Percentiles rank a stretch among this genome's conserved stretches.
These are phyloP conservation scores for Penicillium bialowiezense DNA, from an alignment of 495 filamentous ascomycete genomes.

Conservation along the genomic window DNA sequence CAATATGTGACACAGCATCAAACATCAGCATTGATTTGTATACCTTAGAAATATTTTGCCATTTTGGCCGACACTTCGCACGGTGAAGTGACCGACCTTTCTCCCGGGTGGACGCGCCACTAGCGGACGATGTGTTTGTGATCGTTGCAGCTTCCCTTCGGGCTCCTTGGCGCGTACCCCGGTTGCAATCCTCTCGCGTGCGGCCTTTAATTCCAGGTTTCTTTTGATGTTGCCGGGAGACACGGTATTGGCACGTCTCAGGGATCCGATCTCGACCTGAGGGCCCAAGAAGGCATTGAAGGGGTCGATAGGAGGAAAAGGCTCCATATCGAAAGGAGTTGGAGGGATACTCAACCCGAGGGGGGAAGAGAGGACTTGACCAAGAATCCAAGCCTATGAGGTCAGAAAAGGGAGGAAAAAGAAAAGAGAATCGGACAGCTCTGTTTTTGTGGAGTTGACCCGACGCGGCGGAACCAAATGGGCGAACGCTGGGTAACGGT, in stretches of 20 bases:
- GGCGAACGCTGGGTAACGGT: slow-evolving; percentile 8
- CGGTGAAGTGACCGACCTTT: slow-evolving; percentile 79
- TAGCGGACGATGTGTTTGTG: slow-evolving; percentile 30
- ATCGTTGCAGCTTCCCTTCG: slow-evolving; percentile 43
- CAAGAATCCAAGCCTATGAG: not conserved
- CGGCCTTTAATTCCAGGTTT: slow-evolving; percentile 30
- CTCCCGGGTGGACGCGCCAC: slow-evolving; percentile 35
- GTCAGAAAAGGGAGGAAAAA: not conserved
- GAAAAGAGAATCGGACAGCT: slow-evolving; percentile 11
- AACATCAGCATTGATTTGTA: slow-evolving; percentile 26
- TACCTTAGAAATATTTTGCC: slow-evolving; percentile 94
- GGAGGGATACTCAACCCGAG: slow-evolving; percentile 15
- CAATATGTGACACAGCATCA: slow-evolving; percentile 17
- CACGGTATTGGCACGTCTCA: slow-evolving; percentile 46
- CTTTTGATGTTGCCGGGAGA: slow-evolving; percentile 34
- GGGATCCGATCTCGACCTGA: slow-evolving; percentile 18
- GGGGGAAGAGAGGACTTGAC: slow-evolving; percentile 1
- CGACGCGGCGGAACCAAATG: slow-evolving; percentile 23
- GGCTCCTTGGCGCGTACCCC: slow-evolving; percentile 45
- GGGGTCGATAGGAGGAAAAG: slow-evolving; percentile 17
- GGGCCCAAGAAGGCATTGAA: slow-evolving; percentile 14
- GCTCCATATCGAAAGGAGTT: slow-evolving; percentile 21
- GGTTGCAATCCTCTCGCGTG: slow-evolving; percentile 31
- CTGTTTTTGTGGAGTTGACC: slow-evolving; percentile 26
- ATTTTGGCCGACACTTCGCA: slow-evolving; percentile 91